These are phyloP conservation scores for Aspergillus melleus DNA, from an alignment of 2,329 filamentous ascomycete genomes.

Conservation along the genomic window DNA sequence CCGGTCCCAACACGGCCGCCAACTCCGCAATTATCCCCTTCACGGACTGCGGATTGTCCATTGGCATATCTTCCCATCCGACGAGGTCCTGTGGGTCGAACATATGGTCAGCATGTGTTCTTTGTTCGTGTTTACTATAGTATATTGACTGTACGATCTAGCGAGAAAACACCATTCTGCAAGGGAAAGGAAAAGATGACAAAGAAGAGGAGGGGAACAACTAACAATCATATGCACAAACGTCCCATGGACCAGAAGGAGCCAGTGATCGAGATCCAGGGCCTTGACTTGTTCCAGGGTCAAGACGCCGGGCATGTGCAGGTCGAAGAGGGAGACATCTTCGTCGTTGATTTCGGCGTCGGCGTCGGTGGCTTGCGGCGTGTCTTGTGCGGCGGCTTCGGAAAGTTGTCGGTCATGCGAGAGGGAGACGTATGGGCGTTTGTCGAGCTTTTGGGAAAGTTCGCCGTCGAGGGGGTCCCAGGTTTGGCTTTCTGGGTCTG, in stretches of 20 bases:
- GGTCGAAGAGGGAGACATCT: slow-evolving; percentile 46
- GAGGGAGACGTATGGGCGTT: slow-evolving; percentile 46
- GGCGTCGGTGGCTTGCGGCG: slow-evolving; percentile 2
- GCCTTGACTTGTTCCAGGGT: slow-evolving; percentile 42
- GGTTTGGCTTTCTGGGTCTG: slow-evolving; percentile 48
- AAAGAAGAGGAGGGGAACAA: not conserved
- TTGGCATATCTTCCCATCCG: slow-evolving; percentile 46
- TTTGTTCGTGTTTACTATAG: too few species aligned
- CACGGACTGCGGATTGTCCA: slow-evolving; percentile 44
- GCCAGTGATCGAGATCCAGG: slow-evolving; percentile 48
- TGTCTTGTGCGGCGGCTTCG: slow-evolving; percentile 1
- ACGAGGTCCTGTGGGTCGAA: slow-evolving; percentile 40
- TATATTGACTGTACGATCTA: too few species aligned
- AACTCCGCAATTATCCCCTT: slow-evolving; percentile 51
- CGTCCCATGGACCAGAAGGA: slow-evolving; percentile 40
- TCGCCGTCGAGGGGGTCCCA: slow-evolving; percentile 49
- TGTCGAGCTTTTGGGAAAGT: slow-evolving; percentile 42
- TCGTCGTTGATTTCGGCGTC: slow-evolving; percentile 37
- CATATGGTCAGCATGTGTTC: too few species aligned
- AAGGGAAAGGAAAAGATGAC: too few species aligned
- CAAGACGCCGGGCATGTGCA: slow-evolving; percentile 49
- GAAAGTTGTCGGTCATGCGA: slow-evolving; percentile 35
- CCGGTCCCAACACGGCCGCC: slow-evolving; percentile 46
- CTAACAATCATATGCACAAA: slow-evolving; percentile 47
- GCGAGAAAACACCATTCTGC: too few species aligned